Evolutionary conservation across 2,329 filamentous ascomycete species (phyloP).

Genomic region (Emericellopsis cladophorae): DNA sequence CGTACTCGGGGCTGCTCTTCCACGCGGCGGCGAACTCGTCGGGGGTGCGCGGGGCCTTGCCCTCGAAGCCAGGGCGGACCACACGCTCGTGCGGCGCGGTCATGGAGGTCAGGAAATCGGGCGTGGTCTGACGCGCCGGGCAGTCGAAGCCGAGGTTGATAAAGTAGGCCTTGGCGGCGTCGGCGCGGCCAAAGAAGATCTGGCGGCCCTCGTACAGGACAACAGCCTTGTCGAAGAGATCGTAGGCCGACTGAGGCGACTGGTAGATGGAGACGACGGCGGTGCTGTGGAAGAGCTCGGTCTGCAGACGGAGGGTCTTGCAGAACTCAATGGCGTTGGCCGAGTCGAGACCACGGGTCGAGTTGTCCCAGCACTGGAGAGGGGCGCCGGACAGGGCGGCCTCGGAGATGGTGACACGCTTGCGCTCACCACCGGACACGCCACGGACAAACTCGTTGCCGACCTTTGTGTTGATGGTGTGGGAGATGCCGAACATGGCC

Average conservation of each 20-base stretch:
- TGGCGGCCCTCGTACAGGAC: slow-evolving; percentile 49
- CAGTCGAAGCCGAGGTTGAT: slow-evolving; percentile 54
- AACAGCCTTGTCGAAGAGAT: slow-evolving; percentile 46
- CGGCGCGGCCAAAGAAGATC: slow-evolving; percentile 50
- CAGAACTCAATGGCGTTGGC: slow-evolving; percentile 67
- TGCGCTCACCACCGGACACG: slow-evolving; percentile 62
- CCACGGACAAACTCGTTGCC: slow-evolving; percentile 66
- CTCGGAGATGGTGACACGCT: slow-evolving; percentile 52
- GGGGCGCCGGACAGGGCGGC: slow-evolving; percentile 45
- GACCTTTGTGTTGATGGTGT: slow-evolving; percentile 60
- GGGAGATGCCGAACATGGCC: slow-evolving; percentile 63
- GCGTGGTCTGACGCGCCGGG: slow-evolving; percentile 52
- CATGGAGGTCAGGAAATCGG: slow-evolving; percentile 62
- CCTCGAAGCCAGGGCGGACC: slow-evolving; percentile 42
- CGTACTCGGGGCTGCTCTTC: slow-evolving; percentile 40
- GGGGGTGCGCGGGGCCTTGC: slow-evolving; percentile 42
- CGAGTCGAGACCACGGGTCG: slow-evolving; percentile 60
- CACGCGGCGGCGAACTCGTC: slow-evolving; percentile 48
- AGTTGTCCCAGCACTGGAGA: slow-evolving; percentile 60
- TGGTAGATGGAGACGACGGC: slow-evolving; percentile 66
- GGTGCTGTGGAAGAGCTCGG: slow-evolving; percentile 53
- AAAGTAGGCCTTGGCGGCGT: slow-evolving; percentile 52
- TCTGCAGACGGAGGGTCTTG: slow-evolving; percentile 54
- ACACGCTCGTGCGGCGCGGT: slow-evolving; percentile 46
- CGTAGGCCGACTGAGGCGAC: slow-evolving; percentile 51